These are phyloP conservation scores for Hygrophila difformis DNA, from an alignment of 257 asterid genomes.

Conservation along the genomic window DNA sequence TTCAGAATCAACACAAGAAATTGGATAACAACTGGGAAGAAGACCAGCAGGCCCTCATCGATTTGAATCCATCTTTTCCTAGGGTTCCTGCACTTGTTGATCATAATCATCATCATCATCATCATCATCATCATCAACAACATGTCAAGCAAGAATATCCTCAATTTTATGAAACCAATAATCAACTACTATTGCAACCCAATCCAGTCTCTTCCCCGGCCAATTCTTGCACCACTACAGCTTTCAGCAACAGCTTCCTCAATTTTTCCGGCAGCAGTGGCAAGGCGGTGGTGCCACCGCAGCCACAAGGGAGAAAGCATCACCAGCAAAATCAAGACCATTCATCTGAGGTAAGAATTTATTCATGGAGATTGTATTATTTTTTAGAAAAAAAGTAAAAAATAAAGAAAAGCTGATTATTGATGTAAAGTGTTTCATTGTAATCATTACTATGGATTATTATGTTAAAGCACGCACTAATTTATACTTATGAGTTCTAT, in stretches of 20 bases:
- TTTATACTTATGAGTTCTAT: no score
- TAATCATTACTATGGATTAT: not conserved
- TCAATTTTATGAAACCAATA: no score
- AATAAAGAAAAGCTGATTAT: not conserved
- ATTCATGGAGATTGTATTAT: not conserved
- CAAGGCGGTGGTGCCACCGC: constrained; percentile 15
- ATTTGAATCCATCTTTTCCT: constrained; percentile 32
- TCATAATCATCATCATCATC: no score
- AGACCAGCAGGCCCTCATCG: constrained; percentile 9
- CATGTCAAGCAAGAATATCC: constrained; percentile 48
- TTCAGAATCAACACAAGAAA: constrained; percentile 41
- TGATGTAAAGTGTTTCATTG: not conserved
- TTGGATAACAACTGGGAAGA: constrained; percentile 52
- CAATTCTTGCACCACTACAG: constrained; percentile 35
- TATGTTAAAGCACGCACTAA: no score
- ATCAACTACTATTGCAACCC: no score
- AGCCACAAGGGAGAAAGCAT: constrained; percentile 21
- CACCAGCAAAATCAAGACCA: constrained; percentile 32
- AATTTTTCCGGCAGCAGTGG: constrained; percentile 36
- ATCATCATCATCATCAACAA: no score
- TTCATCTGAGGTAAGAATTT: constrained; percentile 45
- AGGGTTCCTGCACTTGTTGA: constrained; percentile 18
- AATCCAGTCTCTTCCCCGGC: constrained; percentile 44
- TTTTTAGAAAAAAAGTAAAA: no score
- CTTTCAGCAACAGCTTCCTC: constrained; percentile 30